These are phyloP conservation scores for Curvularia hawaiiensis DNA, from an alignment of 2,329 filamentous ascomycete genomes.

Conservation along the genomic window DNA sequence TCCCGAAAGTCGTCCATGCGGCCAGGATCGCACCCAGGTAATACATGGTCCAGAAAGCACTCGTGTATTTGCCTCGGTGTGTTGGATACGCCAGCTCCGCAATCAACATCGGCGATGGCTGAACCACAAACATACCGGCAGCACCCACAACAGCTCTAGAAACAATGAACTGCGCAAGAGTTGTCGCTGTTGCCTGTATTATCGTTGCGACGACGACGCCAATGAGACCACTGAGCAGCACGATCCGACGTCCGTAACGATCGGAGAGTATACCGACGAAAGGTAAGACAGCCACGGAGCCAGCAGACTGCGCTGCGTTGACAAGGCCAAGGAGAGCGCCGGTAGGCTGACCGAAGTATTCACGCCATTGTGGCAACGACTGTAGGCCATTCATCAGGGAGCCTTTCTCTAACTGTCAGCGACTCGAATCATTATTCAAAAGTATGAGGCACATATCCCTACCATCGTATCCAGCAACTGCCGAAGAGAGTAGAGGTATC, in stretches of 20 bases:
- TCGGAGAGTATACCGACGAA: slow-evolving; percentile 15
- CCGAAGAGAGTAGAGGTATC: slow-evolving; percentile 51
- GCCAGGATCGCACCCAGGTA: slow-evolving; percentile 32
- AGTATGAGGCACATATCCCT: slow-evolving; percentile 23
- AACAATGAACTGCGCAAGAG: slow-evolving; percentile 56
- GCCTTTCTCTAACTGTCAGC: neutral
- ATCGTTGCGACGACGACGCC: slow-evolving; percentile 1
- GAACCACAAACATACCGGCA: slow-evolving; percentile 56
- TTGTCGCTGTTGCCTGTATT: slow-evolving; percentile 26
- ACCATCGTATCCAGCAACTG: slow-evolving; percentile 43
- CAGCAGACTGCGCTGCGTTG: slow-evolving; percentile 17
- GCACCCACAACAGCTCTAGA: slow-evolving; percentile 44
- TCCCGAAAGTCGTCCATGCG: slow-evolving; percentile 28
- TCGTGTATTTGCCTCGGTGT: slow-evolving; percentile 63
- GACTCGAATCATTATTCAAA: neutral
- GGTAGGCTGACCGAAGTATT: slow-evolving; percentile 18
- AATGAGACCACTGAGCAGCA: slow-evolving; percentile 8
- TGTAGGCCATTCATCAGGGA: slow-evolving; percentile 50
- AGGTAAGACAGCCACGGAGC: slow-evolving; percentile 17
- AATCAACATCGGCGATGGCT: slow-evolving; percentile 60
- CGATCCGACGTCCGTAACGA: slow-evolving; percentile 14
- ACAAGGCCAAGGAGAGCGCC: slow-evolving; percentile 23
- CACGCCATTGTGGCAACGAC: slow-evolving; percentile 14
- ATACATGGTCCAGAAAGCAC: slow-evolving; percentile 54
- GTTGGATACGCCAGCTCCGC: slow-evolving; percentile 64